Conservation (phyloP, 2,329 filamentous ascomycete genomes). For the Chaetomiaceae sp. region DNA sequence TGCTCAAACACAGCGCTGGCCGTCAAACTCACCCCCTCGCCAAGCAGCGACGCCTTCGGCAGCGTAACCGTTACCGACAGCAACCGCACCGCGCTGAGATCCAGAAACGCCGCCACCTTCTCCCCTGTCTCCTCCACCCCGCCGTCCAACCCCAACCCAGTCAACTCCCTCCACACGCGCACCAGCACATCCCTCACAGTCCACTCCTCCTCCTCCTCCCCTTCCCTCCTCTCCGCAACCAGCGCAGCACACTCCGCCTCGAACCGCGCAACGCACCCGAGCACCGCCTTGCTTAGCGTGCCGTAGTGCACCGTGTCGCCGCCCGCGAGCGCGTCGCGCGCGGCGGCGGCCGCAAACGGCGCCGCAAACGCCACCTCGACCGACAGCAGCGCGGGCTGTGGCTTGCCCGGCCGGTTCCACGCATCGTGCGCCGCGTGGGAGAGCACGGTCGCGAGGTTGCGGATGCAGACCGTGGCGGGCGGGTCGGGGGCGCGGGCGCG, state of each 20-base stretch:
- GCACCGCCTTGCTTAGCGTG: slow-evolving; percentile 58
- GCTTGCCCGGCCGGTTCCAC: slow-evolving; percentile 55
- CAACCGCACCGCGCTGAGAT: slow-evolving; percentile 34
- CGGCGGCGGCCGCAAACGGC: slow-evolving; percentile 52
- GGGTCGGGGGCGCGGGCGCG: slow-evolving; percentile 38
- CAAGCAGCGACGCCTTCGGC: slow-evolving; percentile 63
- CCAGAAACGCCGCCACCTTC: slow-evolving; percentile 32
- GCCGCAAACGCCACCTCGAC: slow-evolving; percentile 50
- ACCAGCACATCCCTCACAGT: slow-evolving; percentile 31
- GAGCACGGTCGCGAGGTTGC: slow-evolving; percentile 53
- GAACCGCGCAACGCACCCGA: slow-evolving; percentile 35
- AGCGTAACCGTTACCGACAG: slow-evolving; percentile 50
- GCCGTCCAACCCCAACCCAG: slow-evolving; percentile 31
- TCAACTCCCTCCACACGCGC: slow-evolving; percentile 33
- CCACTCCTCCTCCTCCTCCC: slow-evolving; percentile 16
- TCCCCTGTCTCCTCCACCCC: slow-evolving; percentile 12
- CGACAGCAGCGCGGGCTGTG: slow-evolving; percentile 58
- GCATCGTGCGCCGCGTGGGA: slow-evolving; percentile 54
- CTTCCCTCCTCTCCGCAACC: slow-evolving; percentile 25
- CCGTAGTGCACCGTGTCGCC: slow-evolving; percentile 72
- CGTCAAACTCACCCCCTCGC: slow-evolving; percentile 51
- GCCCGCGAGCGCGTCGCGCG: slow-evolving; percentile 53
- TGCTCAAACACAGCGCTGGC: slow-evolving; percentile 37
- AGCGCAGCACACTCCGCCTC: slow-evolving; percentile 2
- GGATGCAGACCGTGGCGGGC: slow-evolving; percentile 51